Percentiles rank a stretch among this genome's conserved stretches.
Evolutionary conservation across 169 alveolate genomes (phyloP).

Genomic region (Neospora caninum): DNA sequence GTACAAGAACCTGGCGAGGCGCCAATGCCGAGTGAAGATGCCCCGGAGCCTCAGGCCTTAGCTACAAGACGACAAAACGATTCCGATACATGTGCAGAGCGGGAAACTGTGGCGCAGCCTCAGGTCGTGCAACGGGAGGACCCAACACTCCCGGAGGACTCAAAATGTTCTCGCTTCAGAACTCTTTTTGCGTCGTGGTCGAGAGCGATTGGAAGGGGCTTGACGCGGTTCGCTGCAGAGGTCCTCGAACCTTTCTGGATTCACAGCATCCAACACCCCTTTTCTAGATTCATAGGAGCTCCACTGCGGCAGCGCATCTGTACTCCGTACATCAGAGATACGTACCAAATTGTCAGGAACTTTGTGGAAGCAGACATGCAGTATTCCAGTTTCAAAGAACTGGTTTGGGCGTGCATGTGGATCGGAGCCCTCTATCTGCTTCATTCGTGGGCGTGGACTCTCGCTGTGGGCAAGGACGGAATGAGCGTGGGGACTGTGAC

Average conservation of each 20-base stretch:
- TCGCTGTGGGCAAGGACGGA: slow-evolving; percentile 59
- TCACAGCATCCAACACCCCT: background rate
- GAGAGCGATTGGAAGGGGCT: background rate
- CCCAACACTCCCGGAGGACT: background rate
- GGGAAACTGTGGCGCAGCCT: background rate
- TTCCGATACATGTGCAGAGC: background rate
- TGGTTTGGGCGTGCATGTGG: slow-evolving; percentile 43
- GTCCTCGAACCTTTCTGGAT: background rate
- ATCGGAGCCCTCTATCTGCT: slow-evolving; percentile 24
- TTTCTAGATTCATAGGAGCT: background rate
- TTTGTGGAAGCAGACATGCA: slow-evolving; percentile 43
- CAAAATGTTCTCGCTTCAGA: background rate
- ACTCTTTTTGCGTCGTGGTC: too few relatives aligned
- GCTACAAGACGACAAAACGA: background rate
- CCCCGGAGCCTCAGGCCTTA: background rate
- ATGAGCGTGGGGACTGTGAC: slow-evolving; percentile 65
- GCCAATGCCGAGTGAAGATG: too few relatives aligned
- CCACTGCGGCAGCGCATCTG: background rate
- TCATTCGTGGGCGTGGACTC: slow-evolving; percentile 63
- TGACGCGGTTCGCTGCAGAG: too few relatives aligned
- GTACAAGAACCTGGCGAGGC: too few relatives aligned
- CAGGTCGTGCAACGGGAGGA: background rate
- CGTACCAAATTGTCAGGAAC: background rate
- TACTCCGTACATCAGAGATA: slow-evolving; percentile 14
- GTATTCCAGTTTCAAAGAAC: slow-evolving; percentile 20